Evolutionary conservation across 257 asterid species (phyloP), one percentile per base, ranked within the genome.

Genomic region (Haberlea rhodopensis): DNA sequence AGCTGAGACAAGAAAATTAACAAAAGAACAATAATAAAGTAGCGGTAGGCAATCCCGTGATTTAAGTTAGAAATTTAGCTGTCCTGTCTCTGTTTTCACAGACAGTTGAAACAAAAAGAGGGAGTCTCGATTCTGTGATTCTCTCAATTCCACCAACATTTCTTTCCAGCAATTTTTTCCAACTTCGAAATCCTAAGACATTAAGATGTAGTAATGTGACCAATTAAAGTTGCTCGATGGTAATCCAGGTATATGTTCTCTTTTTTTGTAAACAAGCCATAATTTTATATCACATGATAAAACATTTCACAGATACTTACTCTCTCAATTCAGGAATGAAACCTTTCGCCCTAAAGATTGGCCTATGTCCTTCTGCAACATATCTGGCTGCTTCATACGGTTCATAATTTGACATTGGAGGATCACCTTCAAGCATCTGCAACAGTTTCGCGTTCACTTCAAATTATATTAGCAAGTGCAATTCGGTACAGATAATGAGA

Each of bases 401-500:
- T 78, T 87, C 97, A 52, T 76, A 87, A 73, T 75, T 57, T 15
- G 96, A 74, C 79, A 94, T 70, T 21, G 97, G 97, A 43, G 96
- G 90, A 15, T 94, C 97, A 24, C 99, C 99, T 84, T 94, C 97
- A 57, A 94, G 85, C 99, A 94, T 94, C 99, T 94, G 90, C 79
- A 77, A 57, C 67, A 71, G n/a, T 63, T 53, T 49, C 48, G 53
- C 54, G 29, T 37, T 29, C 63, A 29, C 20, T 43, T 23, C 48
- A 57, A 1, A 1, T n/a, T 68, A 60, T 55, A 66, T 28, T 62
- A 43, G 60, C 34, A 27, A 51, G 60, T 58, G 56, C 40, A 60
- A 56, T 28, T 27, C 29, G 8, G 13, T 60, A n/a, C 27, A 18
- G 4, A 31, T 27, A 62, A 49, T 28, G 49, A 25, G 40, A 53